Evolutionary conservation across 495 filamentous ascomycete species (phyloP).

Genomic region (Aspergillus indologenus): DNA sequence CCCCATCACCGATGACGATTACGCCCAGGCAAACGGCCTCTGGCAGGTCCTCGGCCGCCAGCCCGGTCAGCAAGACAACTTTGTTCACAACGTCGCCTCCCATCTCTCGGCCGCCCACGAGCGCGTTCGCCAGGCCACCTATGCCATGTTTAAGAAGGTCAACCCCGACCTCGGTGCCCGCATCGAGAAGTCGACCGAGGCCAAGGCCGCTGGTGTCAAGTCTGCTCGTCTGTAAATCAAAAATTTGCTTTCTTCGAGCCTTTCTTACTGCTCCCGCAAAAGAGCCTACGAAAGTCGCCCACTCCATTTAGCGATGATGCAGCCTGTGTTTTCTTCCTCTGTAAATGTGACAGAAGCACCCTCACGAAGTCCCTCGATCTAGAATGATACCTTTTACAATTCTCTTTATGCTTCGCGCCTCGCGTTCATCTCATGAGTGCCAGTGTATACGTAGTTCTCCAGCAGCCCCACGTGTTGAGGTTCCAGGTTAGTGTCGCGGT

Average conservation of each 20-base stretch:
- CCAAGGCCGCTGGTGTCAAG: conserved; percentile 22
- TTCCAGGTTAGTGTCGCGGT: too few relatives aligned
- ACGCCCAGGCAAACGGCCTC: conserved; percentile 60
- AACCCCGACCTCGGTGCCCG: conserved; percentile 43
- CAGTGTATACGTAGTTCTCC: too few relatives aligned
- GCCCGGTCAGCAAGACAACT: conserved; percentile 64
- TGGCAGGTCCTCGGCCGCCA: conserved; percentile 64
- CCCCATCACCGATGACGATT: conserved; percentile 56
- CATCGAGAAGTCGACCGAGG: conserved; percentile 45
- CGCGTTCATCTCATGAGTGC: background rate
- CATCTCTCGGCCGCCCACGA: conserved; percentile 48
- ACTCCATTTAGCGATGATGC: too few relatives aligned
- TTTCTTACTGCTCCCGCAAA: too few relatives aligned
- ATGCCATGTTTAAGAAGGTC: conserved; percentile 48
- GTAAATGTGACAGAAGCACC: background rate
- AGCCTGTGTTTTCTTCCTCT: background rate
- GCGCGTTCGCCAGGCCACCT: conserved; percentile 55
- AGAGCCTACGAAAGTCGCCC: too few relatives aligned
- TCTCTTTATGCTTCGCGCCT: background rate
- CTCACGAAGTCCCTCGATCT: background rate
- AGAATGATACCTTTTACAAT: conserved; percentile 1
- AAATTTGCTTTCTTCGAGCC: background rate
- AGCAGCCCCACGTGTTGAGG: too few relatives aligned
- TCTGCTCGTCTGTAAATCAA: conserved; percentile 31
- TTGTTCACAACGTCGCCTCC: conserved; percentile 58